Evolutionary conservation across 2,329 filamentous ascomycete genomes (phyloP).

Genomic region (Diaporthe ampelina): DNA sequence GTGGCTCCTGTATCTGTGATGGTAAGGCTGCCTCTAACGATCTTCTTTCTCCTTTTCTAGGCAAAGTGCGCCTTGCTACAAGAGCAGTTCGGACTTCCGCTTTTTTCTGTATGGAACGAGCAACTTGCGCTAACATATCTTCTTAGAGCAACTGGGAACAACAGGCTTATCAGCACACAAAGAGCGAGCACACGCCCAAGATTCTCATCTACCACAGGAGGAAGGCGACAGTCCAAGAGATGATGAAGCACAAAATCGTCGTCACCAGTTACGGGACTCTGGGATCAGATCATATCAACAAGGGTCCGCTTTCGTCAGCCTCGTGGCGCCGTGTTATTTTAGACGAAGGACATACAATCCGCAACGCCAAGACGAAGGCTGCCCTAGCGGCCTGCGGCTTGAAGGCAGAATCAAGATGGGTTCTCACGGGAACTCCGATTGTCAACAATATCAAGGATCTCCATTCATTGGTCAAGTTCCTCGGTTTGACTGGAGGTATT

Average conservation of each 20-base stretch:
- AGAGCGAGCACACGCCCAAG: conserved; percentile 71
- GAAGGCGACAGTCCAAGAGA: conserved; percentile 69
- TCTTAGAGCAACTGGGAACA: conserved; percentile 81
- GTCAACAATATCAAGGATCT: conserved; percentile 87
- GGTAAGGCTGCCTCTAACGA: conserved; percentile 47
- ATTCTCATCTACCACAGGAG: conserved; percentile 82
- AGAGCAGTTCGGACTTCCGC: not conserved
- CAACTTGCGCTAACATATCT: not conserved
- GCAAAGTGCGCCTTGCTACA: not conserved
- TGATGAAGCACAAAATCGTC: conserved; percentile 79
- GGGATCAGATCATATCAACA: conserved; percentile 67
- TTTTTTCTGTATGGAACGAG: not conserved
- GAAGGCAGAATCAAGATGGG: conserved; percentile 81
- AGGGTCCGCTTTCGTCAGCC: conserved; percentile 60
- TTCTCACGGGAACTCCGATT: conserved; percentile 84
- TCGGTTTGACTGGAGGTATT: conserved; percentile 81
- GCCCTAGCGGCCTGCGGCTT: conserved; percentile 78
- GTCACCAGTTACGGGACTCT: conserved; percentile 89
- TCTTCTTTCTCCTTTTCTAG: not conserved
- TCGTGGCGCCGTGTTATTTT: conserved; percentile 85
- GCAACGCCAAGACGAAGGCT: conserved; percentile 81
- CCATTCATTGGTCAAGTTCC: conserved; percentile 83
- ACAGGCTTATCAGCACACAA: conserved; percentile 81
- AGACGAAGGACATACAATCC: conserved; percentile 87
- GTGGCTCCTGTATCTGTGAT: conserved; percentile 87